Base-by-base conservation (phyloP, 1,284 basidiomycete genomes). In the Termitomyces sp. region DNA sequence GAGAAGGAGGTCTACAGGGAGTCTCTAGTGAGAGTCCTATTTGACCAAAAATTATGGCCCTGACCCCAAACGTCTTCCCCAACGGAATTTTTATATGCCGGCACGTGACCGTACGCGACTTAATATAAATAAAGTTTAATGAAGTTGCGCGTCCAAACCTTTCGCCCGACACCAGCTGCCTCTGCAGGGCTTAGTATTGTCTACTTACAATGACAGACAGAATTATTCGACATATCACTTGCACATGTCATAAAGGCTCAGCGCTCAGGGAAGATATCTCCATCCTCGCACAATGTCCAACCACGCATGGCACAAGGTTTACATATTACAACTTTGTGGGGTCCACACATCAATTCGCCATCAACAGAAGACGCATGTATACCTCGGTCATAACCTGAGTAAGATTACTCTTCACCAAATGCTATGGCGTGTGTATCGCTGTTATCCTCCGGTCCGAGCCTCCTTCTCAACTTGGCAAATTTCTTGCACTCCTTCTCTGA, bases 401-500 rank as follows among this genome's bases (percentile, higher is more conserved):
- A 50, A 43, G n/a, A 41, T 43, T 37, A 44, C 39, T 53, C 41
- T 30, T 14, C 18, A 38, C 30, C 8, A 19, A 37, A 13, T 41
- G 14, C 38, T 19, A 14, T 45, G 26, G 18, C 18, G 6, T 46
- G 37, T n/a, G n/a, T n/a, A n/a, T 33, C 53, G 19, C 8, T 28
- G 14, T 34, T 56, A 70, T 50, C 64, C 62, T 28, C 62, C 65
- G 18, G 68, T 71, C 60, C 78, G 72, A 46, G 74, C 74, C 57
- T 87, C 84, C 57, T 73, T 76, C 64, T 89, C 88, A 9, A 86
- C 82, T 52, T 81, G 77, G 59, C 80, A 84, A 40, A 90, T 88
- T 68, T 89, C 88, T 67, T 85, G 81, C 52, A 86, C 79, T 1
- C 87, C 87, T 65, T 90, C 84, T 55, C 87, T 71, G 68, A 97